Conservation (phyloP, 129 eudicot genomes). For the Arctium minus region DNA sequence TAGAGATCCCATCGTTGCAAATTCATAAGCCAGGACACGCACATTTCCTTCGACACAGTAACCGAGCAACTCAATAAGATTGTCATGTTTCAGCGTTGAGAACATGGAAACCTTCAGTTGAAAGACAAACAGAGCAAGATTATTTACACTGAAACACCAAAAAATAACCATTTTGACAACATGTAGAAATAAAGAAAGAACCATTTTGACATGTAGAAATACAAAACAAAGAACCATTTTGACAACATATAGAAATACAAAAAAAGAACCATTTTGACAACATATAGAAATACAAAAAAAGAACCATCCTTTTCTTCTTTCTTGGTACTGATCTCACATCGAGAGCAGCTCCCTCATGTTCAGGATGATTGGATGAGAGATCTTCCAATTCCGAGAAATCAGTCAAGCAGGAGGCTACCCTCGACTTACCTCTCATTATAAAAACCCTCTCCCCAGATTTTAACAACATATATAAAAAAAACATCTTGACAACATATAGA, state of each 20-base stretch:
- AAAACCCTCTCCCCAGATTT: no score
- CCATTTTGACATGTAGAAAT: not conserved
- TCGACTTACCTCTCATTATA: no score
- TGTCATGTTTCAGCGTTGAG: slow-evolving; percentile 48
- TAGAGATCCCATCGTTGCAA: slow-evolving; percentile 64
- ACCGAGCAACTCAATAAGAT: slow-evolving; percentile 51
- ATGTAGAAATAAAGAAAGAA: not conserved
- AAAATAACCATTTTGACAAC: not conserved
- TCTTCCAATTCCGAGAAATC: no score
- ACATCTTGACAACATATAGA: no score
- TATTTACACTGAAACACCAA: not conserved
- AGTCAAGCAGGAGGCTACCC: no score
- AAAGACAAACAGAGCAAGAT: slow-evolving; percentile 3
- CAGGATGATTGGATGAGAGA: no score
- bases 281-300: not conserved
- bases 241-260: not conserved
- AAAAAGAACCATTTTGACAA: not conserved
- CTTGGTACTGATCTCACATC: no score
- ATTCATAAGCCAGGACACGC: slow-evolving; percentile 54
- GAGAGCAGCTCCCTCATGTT: no score
- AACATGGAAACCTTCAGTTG: slow-evolving; percentile 47
- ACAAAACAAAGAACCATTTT: not conserved
- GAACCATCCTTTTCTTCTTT: not conserved
- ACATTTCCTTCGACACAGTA: slow-evolving; percentile 49
- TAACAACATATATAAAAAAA: no score